Percentiles rank a stretch among this genome's conserved stretches.
These are phyloP conservation scores for Athelia psychrophila DNA, from an alignment of 1,284 basidiomycete genomes.

Conservation along the genomic window DNA sequence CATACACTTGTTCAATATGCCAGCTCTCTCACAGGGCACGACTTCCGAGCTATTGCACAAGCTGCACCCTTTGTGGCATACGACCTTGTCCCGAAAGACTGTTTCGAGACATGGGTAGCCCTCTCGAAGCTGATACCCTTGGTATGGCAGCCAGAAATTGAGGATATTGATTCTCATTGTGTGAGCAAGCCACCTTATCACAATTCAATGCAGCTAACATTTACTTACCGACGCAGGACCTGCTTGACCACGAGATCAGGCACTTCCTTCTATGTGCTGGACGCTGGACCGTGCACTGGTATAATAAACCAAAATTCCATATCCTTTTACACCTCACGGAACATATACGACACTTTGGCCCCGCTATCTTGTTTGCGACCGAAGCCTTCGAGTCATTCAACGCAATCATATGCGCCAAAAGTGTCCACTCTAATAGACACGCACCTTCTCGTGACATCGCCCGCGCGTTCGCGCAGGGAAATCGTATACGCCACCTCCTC, in stretches of 20 bases:
- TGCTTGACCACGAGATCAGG: constrained; percentile 7
- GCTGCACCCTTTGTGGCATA: background rate
- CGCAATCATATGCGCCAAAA: constrained; percentile 7
- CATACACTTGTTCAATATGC: background rate
- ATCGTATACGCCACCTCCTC: constrained; percentile 13
- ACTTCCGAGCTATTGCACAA: background rate
- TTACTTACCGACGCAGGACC: background rate
- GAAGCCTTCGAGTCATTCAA: constrained; percentile 16
- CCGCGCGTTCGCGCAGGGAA: constrained; percentile 8
- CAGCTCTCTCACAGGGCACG: background rate
- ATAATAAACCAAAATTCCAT: constrained; percentile 21
- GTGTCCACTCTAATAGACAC: constrained; percentile 11
- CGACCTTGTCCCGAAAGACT: background rate
- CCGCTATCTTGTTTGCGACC: constrained; percentile 13
- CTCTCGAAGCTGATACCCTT: constrained; percentile 13
- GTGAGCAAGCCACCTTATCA: background rate
- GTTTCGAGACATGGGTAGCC: constrained; percentile 8
- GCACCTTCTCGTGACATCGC: constrained; percentile 18
- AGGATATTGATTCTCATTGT: constrained; percentile 10
- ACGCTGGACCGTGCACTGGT: background rate
- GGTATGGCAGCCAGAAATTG: constrained; percentile 21
- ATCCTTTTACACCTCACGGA: constrained; percentile 17
- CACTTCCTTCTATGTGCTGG: constrained; percentile 8
- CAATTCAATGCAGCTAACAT: background rate
- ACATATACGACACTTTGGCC: constrained; percentile 16